phyloP scores from a whole-genome alignment of 345 rosid species.

The Capsella bursapastoris region DNA sequence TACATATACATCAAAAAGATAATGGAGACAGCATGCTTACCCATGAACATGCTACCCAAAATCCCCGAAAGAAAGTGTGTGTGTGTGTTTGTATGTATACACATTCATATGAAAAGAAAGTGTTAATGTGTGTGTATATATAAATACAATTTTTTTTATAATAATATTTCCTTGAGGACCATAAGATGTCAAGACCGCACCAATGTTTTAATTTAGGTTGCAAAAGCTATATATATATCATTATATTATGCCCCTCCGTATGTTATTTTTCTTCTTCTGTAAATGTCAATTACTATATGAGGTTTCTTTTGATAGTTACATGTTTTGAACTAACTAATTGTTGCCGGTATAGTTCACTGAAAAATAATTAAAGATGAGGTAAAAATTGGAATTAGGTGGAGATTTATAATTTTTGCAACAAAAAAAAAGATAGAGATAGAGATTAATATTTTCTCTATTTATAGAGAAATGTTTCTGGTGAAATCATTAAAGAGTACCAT shows the following conservation, averaged over 20 bases:
- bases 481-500: slow-evolving; percentile 45
- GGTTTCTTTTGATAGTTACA: slow-evolving; percentile 29
- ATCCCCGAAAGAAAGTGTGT: slow-evolving; percentile 25
- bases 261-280: not conserved
- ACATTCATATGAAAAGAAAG: not conserved
- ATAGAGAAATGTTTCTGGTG: slow-evolving; percentile 38
- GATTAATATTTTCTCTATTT: not conserved
- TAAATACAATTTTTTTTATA: slow-evolving; percentile 1
- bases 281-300: slow-evolving; percentile 29
- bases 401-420: not conserved
- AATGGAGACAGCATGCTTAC: slow-evolving; percentile 45
- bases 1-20: slow-evolving; percentile 8
- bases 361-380: slow-evolving; percentile 16
- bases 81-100: not conserved
- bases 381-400: slow-evolving; percentile 36
- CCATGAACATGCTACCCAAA: slow-evolving; percentile 46
- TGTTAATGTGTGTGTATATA: not conserved
- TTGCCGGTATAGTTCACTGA: not conserved
- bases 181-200: slow-evolving; percentile 12
- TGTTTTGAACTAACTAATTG: slow-evolving; percentile 1
- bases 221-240: not conserved
- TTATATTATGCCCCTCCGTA: not conserved
- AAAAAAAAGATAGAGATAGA: slow-evolving; percentile 11
- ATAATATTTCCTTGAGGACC: slow-evolving; percentile 29
- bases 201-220: not conserved